A percentile compares a stretch with the other conserved stretches of the same genome.
These are phyloP conservation scores for Colletotrichum salicis DNA, from an alignment of 2,329 filamentous ascomycete genomes.

Conservation along the genomic window DNA sequence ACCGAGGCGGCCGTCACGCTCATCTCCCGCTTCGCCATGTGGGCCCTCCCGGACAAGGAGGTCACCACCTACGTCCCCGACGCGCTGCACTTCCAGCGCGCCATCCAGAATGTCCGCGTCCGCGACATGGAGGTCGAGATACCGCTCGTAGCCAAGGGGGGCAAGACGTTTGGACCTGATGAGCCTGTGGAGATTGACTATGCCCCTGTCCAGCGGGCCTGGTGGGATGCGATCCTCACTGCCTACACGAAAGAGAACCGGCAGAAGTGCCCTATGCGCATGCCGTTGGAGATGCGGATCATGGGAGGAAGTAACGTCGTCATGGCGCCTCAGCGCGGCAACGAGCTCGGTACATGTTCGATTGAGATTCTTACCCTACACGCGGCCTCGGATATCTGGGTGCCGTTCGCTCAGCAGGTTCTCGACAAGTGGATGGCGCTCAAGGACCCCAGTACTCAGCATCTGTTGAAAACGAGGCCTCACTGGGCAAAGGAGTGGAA, in stretches of 20 bases:
- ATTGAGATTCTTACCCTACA: background rate
- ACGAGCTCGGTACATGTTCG: background rate
- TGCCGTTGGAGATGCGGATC: background rate
- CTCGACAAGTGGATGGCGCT: background rate
- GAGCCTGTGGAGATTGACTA: background rate
- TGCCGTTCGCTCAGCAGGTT: background rate
- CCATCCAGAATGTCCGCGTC: background rate
- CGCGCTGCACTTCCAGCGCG: background rate
- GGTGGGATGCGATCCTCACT: background rate
- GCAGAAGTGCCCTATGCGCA: background rate
- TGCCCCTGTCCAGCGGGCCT: background rate
- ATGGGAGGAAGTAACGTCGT: background rate
- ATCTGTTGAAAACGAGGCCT: background rate
- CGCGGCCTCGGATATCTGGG: background rate
- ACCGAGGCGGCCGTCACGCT: background rate
- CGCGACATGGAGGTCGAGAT: background rate
- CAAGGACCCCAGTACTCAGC: background rate
- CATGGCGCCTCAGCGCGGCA: background rate
- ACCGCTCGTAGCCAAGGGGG: background rate
- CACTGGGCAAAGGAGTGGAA: background rate
- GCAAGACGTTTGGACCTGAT: background rate
- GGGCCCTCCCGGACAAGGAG: background rate
- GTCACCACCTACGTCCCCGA: background rate
- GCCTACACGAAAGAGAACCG: background rate
- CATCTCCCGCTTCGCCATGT: background rate